Base-by-base conservation (phyloP, 176 grass and related monocot genomes). In the Avena eriantha region DNA sequence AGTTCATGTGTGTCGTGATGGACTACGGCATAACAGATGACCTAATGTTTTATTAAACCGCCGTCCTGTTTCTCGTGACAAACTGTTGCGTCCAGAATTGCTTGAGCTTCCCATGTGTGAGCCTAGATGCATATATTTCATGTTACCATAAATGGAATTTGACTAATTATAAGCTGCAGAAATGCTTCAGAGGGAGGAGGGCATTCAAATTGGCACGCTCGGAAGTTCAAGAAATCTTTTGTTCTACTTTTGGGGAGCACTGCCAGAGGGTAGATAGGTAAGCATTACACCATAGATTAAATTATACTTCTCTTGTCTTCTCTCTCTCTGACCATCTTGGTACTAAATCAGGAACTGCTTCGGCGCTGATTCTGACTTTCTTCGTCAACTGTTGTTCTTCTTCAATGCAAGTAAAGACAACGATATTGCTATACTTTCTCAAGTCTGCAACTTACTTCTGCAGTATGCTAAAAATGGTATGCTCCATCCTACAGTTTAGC, bases 101-200 rank as follows among this genome's bases (percentile, higher is more conserved):
- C 54, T 86, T 35, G 8, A 66, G 8, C 73, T 60, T 72, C 79
- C 45, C 22, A 1, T 51, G 35, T 81, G 63, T 81, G 16, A 85
- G 19, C 68, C 53, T 84, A 49, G 10, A 10, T 58, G 55, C 22
- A 22, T 24, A 70, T 17, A 10, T 78, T 79, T 77, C 12, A 54
- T 55, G 78, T 82, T 50, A 65, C 53, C 36, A 69, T 29, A 89
- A 84, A 88, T 84, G 77, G 74, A 92, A 83, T 47, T 90, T 95
- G 85, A 91, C 79, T 88, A 92, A 86, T 84, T 94, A 90, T 94
- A 66, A 89, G 83, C 68, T 94, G 89, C 97, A 99, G 97, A 99
- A 96, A 99, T 99, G 92, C 89, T 99, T 94, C 88, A 94, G 97
- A 96, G 97, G 94, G 85, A 96, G 79, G 88, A 94, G 93, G 86